These are phyloP conservation scores for Platanthera guangdongensis DNA, from an alignment of 106 monocot species.

Conservation along the genomic window DNA sequence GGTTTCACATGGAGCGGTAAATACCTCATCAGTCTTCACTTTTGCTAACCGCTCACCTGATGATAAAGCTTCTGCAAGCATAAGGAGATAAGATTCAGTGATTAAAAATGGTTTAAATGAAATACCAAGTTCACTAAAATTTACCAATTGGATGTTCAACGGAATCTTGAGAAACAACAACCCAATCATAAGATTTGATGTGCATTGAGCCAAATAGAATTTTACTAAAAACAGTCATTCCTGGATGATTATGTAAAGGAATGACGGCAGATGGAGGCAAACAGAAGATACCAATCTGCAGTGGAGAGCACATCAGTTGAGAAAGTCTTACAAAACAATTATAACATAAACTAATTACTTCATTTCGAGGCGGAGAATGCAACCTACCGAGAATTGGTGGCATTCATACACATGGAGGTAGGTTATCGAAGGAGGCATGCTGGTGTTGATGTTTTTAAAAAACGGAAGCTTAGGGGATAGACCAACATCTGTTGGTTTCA, in stretches of 20 bases:
- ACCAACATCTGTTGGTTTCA: slow-evolving; percentile 40
- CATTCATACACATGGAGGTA: slow-evolving; percentile 36
- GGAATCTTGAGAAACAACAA: slow-evolving; percentile 8
- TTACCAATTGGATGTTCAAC: slow-evolving; percentile 17
- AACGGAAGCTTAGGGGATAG: slow-evolving; percentile 21
- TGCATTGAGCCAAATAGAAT: slow-evolving; percentile 84
- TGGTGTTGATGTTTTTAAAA: slow-evolving; percentile 12
- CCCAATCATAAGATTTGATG: slow-evolving; percentile 88
- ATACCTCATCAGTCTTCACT: slow-evolving; percentile 42
- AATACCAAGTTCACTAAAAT: background rate
- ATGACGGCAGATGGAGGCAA: slow-evolving; percentile 61
- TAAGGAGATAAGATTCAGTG: background rate
- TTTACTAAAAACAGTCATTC: slow-evolving; percentile 96
- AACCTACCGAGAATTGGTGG: slow-evolving; percentile 29
- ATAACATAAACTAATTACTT: background rate
- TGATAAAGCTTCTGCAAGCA: slow-evolving; percentile 14
- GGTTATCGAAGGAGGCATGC: slow-evolving; percentile 19
- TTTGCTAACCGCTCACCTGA: slow-evolving; percentile 40
- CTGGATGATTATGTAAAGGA: slow-evolving; percentile 90
- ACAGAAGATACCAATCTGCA: slow-evolving; percentile 77
- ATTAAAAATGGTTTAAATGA: background rate
- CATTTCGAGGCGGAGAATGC: background rate
- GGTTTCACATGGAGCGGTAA: slow-evolving; percentile 63
- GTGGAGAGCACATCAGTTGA: background rate
- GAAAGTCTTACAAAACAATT: background rate